Evolutionary conservation across 805 yeast species (phyloP), one percentile per base, ranked within the genome.

Genomic region (Wickerhamiella sorbophila): DNA sequence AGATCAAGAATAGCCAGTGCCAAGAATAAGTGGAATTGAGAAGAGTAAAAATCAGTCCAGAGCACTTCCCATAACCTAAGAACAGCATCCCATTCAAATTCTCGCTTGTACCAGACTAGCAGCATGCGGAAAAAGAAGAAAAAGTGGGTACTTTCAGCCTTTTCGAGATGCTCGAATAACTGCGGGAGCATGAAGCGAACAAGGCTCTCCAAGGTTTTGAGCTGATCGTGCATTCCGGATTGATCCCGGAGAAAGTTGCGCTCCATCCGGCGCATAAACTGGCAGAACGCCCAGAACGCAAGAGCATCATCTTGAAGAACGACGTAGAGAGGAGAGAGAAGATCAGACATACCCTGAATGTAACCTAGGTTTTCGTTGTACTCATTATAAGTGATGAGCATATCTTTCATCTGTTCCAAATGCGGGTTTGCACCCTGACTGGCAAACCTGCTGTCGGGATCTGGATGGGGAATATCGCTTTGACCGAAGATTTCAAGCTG

Each of bases 291-390:
- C 93, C 95, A 85, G 58, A 91, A 91, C 4, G 95, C 68, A 19
- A 85, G 53, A 0, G 78, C 65, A 50, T 87, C 95, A 57, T 87
- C 94, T 45, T 65, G 67, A 26, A 66, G 49, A 51, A 65, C 53
- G 4, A 66, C 70, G 57, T 85, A 91, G 2, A 91, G 61, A 0
- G 96, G 96, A 0, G 95, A 80, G 31, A 91, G 64, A 40, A 91
- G 64, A 59, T 91, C 99, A 8, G 91, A 76, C 99, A 91, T 91
- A 1, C 99, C 99, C 63, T 91, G 99, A 16, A 91, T 95, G 55
- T 91, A 91, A 1, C 98, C 98, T 50, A 91, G 62, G 50, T 85
- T 79, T 36, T 65, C 67, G 58, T 91, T 87, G 57, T 77, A 71
- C 59, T 82, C 86, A 58, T 91, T 88, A 54, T 80, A 88, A 0